Base-by-base conservation (phyloP, 345 rosid genomes). In the Arabis alpina region DNA sequence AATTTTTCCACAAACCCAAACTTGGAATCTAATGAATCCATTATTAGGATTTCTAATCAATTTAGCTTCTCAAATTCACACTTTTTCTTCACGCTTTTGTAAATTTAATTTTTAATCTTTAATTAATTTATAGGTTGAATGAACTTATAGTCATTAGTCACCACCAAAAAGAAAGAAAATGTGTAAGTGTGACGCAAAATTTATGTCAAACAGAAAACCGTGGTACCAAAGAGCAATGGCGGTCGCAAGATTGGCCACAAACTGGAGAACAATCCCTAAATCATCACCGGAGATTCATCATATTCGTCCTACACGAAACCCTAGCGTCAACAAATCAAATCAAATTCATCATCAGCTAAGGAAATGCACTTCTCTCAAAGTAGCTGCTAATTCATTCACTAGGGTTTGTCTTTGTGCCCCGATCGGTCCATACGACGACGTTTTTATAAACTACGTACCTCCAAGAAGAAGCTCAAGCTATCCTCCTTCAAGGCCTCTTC, bases 151-250 rank as follows among this genome's bases (percentile, higher is more conserved):
- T 53, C 30, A 71, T 3, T 28, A 3, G 4, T 28, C 32, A 28
- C 13, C 16, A 23, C 43, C 37, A 6, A 34, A 34, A 34, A 34
- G 37, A 34, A 43, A 69, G 34, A 12, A 19, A 36, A 67, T 66
- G 68, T 68, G 78, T 25, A 68, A 74, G 62, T 52, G 72, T 74
- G 55, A 66, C 67, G n/a, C 37, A 27, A 75, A 56, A 3, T 47
- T 70, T 0, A 49, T 82, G 30, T 60, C 43, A 68, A 71, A 51
- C 75, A 91, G 96, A 94, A 94, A 88, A 78, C 91, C 87, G 51
- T 94, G 99, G 99, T 91, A 91, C 77, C 91, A 89, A 51, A 83
- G 88, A 83, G 99, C 97, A 70, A 86, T 87, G 85, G 87, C 90
- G 77, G 78, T 81, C 73, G 96, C 97, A 3, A 79, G 51, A 53